Evolutionary conservation across 306 rosid genomes (phyloP).

Genomic region (Pyrus betulifolia): DNA sequence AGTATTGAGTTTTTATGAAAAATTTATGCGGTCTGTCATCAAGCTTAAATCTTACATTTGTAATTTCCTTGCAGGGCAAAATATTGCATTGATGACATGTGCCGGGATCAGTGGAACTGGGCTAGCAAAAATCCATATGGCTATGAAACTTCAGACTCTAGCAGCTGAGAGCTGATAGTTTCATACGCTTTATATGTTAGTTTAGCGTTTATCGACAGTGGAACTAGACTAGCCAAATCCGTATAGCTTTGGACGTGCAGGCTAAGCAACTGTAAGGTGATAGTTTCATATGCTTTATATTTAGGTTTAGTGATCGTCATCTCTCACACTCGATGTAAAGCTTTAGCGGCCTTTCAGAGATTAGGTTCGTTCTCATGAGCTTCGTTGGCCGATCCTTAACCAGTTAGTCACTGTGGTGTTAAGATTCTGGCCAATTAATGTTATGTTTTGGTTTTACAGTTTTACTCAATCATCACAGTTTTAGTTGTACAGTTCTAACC

Average conservation of each 20-base stretch:
- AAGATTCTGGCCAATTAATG: conserved; percentile 26
- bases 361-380: conserved; percentile 7
- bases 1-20: conserved; percentile 16
- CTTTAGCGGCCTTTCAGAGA: conserved; percentile 32
- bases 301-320: not conserved
- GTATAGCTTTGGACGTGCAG: conserved; percentile 48
- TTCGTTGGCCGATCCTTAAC: conserved; percentile 4
- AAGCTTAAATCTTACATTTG: not conserved
- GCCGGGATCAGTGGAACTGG: conserved; percentile 99
- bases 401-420: conserved; percentile 19
- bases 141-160: conserved; percentile 46
- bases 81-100: conserved; percentile 85
- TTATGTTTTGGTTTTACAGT: not conserved
- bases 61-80: conserved; percentile 55
- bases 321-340: conserved; percentile 15
- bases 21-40: not conserved
- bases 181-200: not conserved
- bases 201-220: conserved; percentile 36
- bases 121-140: conserved; percentile 96
- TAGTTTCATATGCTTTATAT: conserved; percentile 3
- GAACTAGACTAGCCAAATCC: conserved; percentile 83
- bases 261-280: conserved; percentile 19
- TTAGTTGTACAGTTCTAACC: not conserved
- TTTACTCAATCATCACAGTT: not conserved
- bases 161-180: conserved; percentile 20